phyloP scores from a whole-genome alignment of 768 basidiomycete species.

The Phlebiopsis flavidoalba region DNA sequence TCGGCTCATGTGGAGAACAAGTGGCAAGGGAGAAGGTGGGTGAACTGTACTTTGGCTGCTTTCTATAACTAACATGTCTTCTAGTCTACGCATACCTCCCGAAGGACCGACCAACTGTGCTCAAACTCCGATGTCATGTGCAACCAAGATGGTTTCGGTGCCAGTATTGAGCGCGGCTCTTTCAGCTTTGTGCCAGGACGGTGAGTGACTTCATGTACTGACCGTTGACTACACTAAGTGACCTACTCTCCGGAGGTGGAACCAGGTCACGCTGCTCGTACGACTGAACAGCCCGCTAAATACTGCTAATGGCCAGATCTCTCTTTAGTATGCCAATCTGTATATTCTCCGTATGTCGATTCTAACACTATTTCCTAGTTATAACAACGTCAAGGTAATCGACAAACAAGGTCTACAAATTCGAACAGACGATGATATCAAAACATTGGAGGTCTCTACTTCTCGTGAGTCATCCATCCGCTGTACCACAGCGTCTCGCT shows the following conservation, averaged over 20 bases:
- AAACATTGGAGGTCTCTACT: constrained; percentile 64
- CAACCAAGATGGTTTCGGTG: constrained; percentile 66
- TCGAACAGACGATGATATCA: constrained; percentile 49
- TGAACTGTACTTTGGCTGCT: not conserved
- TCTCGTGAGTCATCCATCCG: constrained; percentile 49
- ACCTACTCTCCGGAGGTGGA: constrained; percentile 59
- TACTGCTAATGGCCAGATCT: constrained; percentile 69
- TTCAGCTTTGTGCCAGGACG: constrained; percentile 58
- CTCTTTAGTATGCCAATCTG: constrained; percentile 53
- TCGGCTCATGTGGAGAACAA: constrained; percentile 70
- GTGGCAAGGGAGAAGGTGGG: constrained; percentile 69
- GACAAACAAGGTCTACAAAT: constrained; percentile 59
- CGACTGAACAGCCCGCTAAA: constrained; percentile 66
- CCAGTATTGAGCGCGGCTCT: constrained; percentile 64
- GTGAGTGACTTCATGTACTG: constrained; percentile 35
- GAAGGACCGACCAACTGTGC: constrained; percentile 55
- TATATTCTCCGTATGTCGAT: not conserved
- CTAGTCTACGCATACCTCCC: constrained; percentile 82
- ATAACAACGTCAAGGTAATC: constrained; percentile 63
- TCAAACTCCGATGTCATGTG: constrained; percentile 50
- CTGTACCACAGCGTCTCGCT: constrained; percentile 2
- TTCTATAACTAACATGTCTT: not conserved
- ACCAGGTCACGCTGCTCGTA: constrained; percentile 67
- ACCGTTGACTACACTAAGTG: not conserved
- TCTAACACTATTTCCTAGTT: constrained; percentile 33